Conservation (phyloP, 2,329 filamentous ascomycete genomes). For the Neofusicoccum umdonicola region DNA sequence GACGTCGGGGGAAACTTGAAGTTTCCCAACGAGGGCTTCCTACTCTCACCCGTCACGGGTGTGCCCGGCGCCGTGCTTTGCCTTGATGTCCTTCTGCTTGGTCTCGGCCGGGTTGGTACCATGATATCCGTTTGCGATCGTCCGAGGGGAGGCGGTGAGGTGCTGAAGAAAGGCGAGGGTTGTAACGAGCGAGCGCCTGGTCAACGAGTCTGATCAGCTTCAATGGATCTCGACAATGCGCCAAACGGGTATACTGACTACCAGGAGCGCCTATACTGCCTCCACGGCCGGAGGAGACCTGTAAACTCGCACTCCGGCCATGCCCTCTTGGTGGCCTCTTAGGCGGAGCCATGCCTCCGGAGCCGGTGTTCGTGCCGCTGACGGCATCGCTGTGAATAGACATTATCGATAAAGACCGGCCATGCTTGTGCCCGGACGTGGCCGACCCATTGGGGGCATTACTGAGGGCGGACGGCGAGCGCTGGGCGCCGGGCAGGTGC, state of each 20-base stretch:
- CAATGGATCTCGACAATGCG: slow-evolving; percentile 21
- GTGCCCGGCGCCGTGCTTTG: slow-evolving; percentile 27
- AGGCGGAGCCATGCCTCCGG: slow-evolving; percentile 19
- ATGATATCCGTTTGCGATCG: slow-evolving; percentile 28
- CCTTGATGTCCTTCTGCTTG: slow-evolving; percentile 17
- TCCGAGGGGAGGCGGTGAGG: slow-evolving; percentile 36
- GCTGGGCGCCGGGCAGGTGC: slow-evolving; percentile 1
- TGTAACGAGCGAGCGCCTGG: slow-evolving; percentile 24
- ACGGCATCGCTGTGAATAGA: slow-evolving; percentile 31
- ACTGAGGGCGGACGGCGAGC: neutral
- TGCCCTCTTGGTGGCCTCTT: slow-evolving; percentile 62
- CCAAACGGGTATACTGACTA: slow-evolving; percentile 31
- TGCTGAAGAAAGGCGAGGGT: slow-evolving; percentile 43
- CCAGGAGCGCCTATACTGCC: neutral
- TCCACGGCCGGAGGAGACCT: slow-evolving; percentile 58
- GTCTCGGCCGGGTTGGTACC: slow-evolving; percentile 29
- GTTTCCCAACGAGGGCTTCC: slow-evolving; percentile 41
- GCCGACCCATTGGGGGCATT: slow-evolving; percentile 27
- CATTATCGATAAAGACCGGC: slow-evolving; percentile 49
- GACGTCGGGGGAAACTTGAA: slow-evolving; percentile 58
- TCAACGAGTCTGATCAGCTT: neutral
- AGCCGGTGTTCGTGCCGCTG: slow-evolving; percentile 1
- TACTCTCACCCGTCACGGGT: slow-evolving; percentile 33
- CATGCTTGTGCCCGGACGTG: slow-evolving; percentile 34
- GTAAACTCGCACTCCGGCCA: slow-evolving; percentile 75